Evolutionary conservation across 352 stramenopile genomes (phyloP).

Genomic region (Phytophthora macrochlamydospora): DNA sequence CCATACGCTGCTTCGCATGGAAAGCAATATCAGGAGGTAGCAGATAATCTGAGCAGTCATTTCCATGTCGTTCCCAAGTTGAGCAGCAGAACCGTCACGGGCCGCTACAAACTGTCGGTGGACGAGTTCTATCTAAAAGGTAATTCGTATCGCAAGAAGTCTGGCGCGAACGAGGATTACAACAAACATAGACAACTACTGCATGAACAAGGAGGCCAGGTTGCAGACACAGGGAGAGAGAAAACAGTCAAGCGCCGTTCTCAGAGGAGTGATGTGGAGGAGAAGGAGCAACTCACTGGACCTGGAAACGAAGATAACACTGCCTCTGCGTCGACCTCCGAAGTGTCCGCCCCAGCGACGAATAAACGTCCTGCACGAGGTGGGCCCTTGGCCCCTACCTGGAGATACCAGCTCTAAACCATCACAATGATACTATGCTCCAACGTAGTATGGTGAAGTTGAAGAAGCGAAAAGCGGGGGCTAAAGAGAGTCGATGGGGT

Average conservation of each 20-base stretch:
- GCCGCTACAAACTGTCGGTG: slow-evolving; percentile 5
- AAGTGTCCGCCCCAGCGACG: not conserved
- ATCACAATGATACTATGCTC: not conserved
- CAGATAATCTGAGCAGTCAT: slow-evolving; percentile 10
- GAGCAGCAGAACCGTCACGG: slow-evolving; percentile 2
- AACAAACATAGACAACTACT: not conserved
- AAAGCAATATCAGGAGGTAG: not conserved
- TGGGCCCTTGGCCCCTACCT: not conserved
- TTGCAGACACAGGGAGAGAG: not conserved
- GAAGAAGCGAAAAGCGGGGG: not conserved
- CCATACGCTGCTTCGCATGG: not conserved
- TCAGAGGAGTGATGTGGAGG: not conserved
- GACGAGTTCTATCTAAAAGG: slow-evolving; percentile 10
- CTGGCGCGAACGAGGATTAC: not conserved
- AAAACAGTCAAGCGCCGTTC: not conserved
- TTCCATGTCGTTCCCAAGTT: not conserved
- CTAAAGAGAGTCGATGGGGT: not conserved
- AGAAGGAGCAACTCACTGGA: no score
- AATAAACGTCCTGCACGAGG: not conserved
- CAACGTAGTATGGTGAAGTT: not conserved
- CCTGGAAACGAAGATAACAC: no score
- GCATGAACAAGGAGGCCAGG: not conserved
- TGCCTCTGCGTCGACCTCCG: no score
- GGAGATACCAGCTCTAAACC: not conserved
- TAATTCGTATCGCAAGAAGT: slow-evolving; percentile 7